Percentiles rank a stretch among this genome's conserved stretches.
Evolutionary conservation across 257 asterid species (phyloP).

Genomic region (Scutellaria minor): DNA sequence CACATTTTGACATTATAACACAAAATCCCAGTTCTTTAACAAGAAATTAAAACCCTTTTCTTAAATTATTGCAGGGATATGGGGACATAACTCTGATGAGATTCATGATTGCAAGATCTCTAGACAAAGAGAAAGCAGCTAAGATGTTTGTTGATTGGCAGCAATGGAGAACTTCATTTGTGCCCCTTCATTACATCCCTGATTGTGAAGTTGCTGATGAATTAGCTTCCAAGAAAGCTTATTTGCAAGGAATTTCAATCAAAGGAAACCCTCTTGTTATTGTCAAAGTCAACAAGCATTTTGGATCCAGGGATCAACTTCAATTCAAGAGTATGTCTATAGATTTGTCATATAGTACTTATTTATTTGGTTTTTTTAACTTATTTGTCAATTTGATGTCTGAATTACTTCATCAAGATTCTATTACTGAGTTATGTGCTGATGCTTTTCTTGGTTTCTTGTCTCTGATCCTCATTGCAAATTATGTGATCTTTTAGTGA

Average conservation of each 20-base stretch:
- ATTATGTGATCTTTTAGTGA: too few species aligned
- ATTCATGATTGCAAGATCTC: slow-evolving; percentile 93
- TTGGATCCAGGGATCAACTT: slow-evolving; percentile 66
- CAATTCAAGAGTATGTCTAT: slow-evolving; percentile 77
- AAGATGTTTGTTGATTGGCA: slow-evolving; percentile 86
- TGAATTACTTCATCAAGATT: too few species aligned
- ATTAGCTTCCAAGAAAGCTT: slow-evolving; percentile 53
- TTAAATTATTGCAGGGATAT: slow-evolving; percentile 44
- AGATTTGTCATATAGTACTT: neutral
- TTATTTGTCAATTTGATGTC: too few species aligned
- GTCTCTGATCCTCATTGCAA: too few species aligned
- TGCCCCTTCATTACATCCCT: slow-evolving; percentile 64
- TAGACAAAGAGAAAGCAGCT: slow-evolving; percentile 73
- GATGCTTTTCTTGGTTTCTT: too few species aligned
- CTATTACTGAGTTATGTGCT: too few species aligned
- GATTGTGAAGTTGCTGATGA: slow-evolving; percentile 70
- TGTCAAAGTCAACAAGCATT: slow-evolving; percentile 56
- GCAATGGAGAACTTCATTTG: slow-evolving; percentile 75
- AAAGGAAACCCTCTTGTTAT: slow-evolving; percentile 60
- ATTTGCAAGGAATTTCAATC: slow-evolving; percentile 59
- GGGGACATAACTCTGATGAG: slow-evolving; percentile 67
- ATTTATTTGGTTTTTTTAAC: neutral
- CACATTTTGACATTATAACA: neutral
- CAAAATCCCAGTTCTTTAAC: too few species aligned
- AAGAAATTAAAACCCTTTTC: too few species aligned